Evolutionary conservation across 225 moss, liverwort and hornwort species (phyloP).

Genomic region (Thuidium tamariscinum): DNA sequence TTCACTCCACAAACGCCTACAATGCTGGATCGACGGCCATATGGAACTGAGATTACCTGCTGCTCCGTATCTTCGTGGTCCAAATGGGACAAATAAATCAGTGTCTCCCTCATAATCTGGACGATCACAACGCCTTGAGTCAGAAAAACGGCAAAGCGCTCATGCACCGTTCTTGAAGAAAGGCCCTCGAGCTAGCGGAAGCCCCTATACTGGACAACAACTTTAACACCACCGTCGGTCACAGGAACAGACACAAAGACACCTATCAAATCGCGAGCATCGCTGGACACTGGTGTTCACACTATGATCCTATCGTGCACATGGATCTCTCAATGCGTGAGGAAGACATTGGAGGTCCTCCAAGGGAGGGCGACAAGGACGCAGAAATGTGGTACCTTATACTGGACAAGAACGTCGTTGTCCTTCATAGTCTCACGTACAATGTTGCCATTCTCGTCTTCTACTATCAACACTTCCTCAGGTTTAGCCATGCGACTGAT

Average conservation of each 20-base stretch:
- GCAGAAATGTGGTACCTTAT: slow-evolving; percentile 40
- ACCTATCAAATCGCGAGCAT: neutral
- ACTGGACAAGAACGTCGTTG: slow-evolving; percentile 87
- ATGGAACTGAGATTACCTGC: slow-evolving; percentile 36
- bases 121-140: neutral
- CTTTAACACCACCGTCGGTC: neutral
- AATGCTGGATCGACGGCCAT: neutral
- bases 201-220: neutral
- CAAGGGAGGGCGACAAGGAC: neutral
- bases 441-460: slow-evolving; percentile 98
- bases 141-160: neutral
- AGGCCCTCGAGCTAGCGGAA: neutral
- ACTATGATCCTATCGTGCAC: neutral
- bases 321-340: neutral
- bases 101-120: slow-evolving; percentile 97
- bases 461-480: slow-evolving; percentile 96
- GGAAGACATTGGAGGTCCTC: neutral
- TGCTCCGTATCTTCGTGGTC: slow-evolving; percentile 98
- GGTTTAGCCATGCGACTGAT: slow-evolving; percentile 98
- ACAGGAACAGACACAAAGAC: neutral
- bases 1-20: neutral
- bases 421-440: slow-evolving; percentile 98
- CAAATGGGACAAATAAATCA: slow-evolving; percentile 95
- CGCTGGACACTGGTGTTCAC: neutral
- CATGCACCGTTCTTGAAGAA: neutral